Conservation (phyloP, 441 rosid genomes). For the Biscutella auriculata region DNA sequence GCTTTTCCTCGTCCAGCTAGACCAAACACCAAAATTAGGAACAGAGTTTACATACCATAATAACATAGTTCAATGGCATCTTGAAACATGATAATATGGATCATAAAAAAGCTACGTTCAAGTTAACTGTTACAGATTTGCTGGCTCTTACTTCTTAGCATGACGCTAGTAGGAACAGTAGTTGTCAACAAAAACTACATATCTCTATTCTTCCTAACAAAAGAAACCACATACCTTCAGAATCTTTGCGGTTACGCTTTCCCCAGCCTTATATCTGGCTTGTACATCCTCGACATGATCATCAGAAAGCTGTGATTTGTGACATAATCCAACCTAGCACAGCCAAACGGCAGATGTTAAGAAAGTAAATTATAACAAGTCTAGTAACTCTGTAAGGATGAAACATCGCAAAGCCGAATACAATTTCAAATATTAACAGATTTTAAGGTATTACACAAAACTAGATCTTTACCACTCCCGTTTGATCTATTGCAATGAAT, state of each 20-base stretch:
- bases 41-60: not conserved
- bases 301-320: slow-evolving; percentile 67
- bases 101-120: not conserved
- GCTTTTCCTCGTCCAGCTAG: slow-evolving; percentile 75
- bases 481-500: slow-evolving; percentile 50
- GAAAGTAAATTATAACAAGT: not conserved
- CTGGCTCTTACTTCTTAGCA: not conserved
- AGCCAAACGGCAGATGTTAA: slow-evolving; percentile 3
- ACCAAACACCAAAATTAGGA: slow-evolving; percentile 12
- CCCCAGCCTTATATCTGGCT: slow-evolving; percentile 59
- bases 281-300: slow-evolving; percentile 47
- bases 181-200: not conserved
- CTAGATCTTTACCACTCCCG: slow-evolving; percentile 53
- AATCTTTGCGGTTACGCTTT: slow-evolving; percentile 62
- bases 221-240: slow-evolving; percentile 48
- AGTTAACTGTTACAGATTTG: not conserved
- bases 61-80: not conserved
- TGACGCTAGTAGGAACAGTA: not conserved
- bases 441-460: not conserved
- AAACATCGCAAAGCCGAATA: not conserved
- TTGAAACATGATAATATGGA: not conserved
- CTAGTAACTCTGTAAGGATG: not conserved
- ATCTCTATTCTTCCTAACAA: not conserved
- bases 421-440: not conserved
- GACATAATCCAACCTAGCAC: slow-evolving; percentile 85